Conservation (phyloP, 192 early-diverging fungal genomes). For the Coemansia aciculifera region DNA sequence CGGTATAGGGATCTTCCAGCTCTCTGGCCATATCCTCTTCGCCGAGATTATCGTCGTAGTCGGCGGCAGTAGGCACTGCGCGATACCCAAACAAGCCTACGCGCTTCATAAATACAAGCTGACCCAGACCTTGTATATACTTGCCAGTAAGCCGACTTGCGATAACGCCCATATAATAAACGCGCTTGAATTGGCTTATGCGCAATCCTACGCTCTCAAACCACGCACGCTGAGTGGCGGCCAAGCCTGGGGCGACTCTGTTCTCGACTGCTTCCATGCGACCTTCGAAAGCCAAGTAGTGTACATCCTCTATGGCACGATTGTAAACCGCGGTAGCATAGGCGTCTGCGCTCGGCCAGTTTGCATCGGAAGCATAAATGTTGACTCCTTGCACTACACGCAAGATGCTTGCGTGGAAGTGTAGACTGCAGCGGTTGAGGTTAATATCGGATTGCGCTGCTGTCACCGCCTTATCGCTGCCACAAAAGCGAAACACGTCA, state of each 20-base stretch:
- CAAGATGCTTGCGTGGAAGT: conserved; percentile 38
- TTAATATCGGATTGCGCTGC: conserved; percentile 9
- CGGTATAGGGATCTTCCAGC: conserved; percentile 14
- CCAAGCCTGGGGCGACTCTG: background rate
- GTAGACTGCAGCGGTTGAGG: conserved; percentile 16
- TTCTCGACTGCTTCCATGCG: conserved; percentile 1
- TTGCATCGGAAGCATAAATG: conserved; percentile 23
- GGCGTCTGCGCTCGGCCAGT: conserved; percentile 33
- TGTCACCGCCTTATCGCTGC: background rate
- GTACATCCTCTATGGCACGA: conserved; percentile 35
- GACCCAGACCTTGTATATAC: conserved; percentile 28
- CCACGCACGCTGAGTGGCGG: background rate
- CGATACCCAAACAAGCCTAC: conserved; percentile 14
- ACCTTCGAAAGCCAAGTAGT: conserved; percentile 30
- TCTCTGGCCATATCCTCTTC: conserved; percentile 30
- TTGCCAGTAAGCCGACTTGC: conserved; percentile 22
- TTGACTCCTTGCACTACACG: conserved; percentile 23
- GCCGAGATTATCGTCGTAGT: conserved; percentile 21
- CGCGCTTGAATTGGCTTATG: conserved; percentile 20
- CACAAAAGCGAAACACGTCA: conserved; percentile 5
- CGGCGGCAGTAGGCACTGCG: conserved; percentile 30
- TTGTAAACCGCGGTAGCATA: conserved; percentile 47
- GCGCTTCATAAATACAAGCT: conserved; percentile 22
- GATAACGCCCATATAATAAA: conserved; percentile 27
- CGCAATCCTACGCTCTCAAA: conserved; percentile 15